Evolutionary conservation across 345 rosid genomes (phyloP), one percentile per base, ranked within the genome.

Genomic region (Cardamine resedifolia): DNA sequence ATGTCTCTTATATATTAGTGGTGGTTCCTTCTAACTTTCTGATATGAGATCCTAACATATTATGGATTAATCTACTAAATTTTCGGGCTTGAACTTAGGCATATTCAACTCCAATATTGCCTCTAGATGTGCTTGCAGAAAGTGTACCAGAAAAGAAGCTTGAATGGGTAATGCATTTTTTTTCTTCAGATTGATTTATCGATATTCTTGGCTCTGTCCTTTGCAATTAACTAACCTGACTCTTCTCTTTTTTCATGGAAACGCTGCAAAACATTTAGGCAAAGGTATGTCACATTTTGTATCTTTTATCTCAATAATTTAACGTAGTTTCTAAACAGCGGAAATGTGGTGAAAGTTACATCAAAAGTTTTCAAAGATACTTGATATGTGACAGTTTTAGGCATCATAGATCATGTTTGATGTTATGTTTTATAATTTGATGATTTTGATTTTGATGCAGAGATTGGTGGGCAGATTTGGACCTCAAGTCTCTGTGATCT

Each of bases 61-160:
- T 36, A 36, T 11, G 41, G 14, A 10, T 44, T 33, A 12, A 1
- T 15, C 12, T 6, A 23, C 18, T 34, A 2, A 34, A n/a, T 12
- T 36, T 24, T 52, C 5, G 55, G 18, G 16, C 10, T 57, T 50
- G 34, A 53, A 71, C 64, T 5, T 76, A 90, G 97, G 89, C 96
- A 19, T 84, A 83, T 70, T 87, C 98, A 68, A 93, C 92, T 68
- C 94, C 93, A 2, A 82, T 93, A 3, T 59, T 85, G 78, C 91
- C 96, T 52, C 81, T 90, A 2, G 97, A 93, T 73, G 63, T 93
- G 44, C 97, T 88, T 66, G 91, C 97, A 1, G 96, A 88, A n/a
- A 85, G 90, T 38, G 12, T 38, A 0, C 43, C 6, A 38, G 43
- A 1, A 38, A 38, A 38, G 43, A 38, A 38, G n/a, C 43, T 38